These are phyloP conservation scores for Entomortierella lignicola DNA, from an alignment of 192 early-diverging fungal genomes.

Conservation along the genomic window DNA sequence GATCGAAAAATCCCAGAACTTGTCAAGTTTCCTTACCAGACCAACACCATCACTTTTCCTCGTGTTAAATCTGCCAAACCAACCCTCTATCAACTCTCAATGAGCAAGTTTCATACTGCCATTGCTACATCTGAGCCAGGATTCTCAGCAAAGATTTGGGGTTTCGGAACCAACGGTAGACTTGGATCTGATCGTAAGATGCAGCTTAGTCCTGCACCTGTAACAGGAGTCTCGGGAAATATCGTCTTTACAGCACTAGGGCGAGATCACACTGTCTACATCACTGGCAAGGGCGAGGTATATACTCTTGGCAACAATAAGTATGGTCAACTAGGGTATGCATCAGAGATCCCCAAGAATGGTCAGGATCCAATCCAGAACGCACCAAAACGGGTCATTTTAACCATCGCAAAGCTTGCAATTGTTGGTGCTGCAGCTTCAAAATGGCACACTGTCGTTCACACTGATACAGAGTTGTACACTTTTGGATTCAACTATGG, in stretches of 20 bases:
- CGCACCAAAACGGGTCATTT: conserved; percentile 65
- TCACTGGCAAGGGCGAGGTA: conserved; percentile 66
- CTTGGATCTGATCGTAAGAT: conserved; percentile 76
- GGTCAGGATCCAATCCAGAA: conserved; percentile 56
- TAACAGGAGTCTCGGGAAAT: conserved; percentile 58
- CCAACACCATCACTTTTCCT: conserved; percentile 41
- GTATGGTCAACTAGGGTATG: conserved; percentile 70
- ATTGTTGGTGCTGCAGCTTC: conserved; percentile 74
- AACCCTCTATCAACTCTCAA: conserved; percentile 50
- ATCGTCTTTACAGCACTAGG: conserved; percentile 65
- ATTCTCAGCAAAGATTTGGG: conserved; percentile 63
- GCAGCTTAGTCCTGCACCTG: conserved; percentile 59
- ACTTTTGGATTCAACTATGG: conserved; percentile 80
- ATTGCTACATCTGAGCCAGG: conserved; percentile 61
- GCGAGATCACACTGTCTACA: conserved; percentile 75
- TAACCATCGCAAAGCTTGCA: conserved; percentile 61
- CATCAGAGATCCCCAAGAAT: conserved; percentile 36
- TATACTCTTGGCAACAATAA: conserved; percentile 77
- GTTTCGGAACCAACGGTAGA: conserved; percentile 77
- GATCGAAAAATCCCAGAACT: conserved; percentile 72
- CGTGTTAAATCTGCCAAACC: conserved; percentile 26
- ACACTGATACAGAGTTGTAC: conserved; percentile 68
- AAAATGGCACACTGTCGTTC: conserved; percentile 72
- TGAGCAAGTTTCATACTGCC: conserved; percentile 80
- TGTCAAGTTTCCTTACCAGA: conserved; percentile 57